Evolutionary conservation across 352 stramenopile genomes (phyloP), one percentile per base, ranked within the genome.

Genomic region (Albugo candida): DNA sequence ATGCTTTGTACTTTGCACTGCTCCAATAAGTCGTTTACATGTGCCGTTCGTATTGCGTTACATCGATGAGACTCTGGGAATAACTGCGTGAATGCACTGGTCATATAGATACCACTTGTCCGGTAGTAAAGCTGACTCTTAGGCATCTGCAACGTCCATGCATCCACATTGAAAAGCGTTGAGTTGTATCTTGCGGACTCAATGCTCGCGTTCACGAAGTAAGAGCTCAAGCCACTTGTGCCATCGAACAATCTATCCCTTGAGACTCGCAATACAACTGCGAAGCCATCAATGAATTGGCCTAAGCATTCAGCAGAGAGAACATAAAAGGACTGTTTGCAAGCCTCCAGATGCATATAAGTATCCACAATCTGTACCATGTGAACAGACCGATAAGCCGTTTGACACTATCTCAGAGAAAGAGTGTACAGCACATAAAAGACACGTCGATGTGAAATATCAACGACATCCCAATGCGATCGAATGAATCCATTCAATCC

Each of bases 351-450:
- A 21, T 76, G 58, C 10, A 92, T 53, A 34, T 84, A 53, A 13
- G 76, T 76, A 50, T 92, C 76, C 52, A 92, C 82, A 48, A 89
- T 88, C 55, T 92, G 76, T 8, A 92, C 52, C n/a, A 76, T 88
- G 61, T 92, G 91, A 40, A 89, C 78, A 6, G 79, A 73, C 49
- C 82, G 68, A 42, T 88, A 78, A 11, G 76, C 73, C 4, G 79
- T 83, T n/a, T 67, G 65, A 36, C 67, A 68, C 41, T n/a, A n/a
- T n/a, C n/a, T n/a, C n/a, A 74, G 67, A 13, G 85, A 45, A 48
- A 87, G 49, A 11, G 67, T 36, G 70, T 70, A 72, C 72, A 87
- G 35, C 31, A 54, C 37, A 43, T 58, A 18, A 41, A 56, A 5
- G 52, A 56, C 44, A 61, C 62, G 39, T 73, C 83, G 2, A 76